Conservation (phyloP, 495 filamentous ascomycete species). For the Neurospora cerealis region DNA sequence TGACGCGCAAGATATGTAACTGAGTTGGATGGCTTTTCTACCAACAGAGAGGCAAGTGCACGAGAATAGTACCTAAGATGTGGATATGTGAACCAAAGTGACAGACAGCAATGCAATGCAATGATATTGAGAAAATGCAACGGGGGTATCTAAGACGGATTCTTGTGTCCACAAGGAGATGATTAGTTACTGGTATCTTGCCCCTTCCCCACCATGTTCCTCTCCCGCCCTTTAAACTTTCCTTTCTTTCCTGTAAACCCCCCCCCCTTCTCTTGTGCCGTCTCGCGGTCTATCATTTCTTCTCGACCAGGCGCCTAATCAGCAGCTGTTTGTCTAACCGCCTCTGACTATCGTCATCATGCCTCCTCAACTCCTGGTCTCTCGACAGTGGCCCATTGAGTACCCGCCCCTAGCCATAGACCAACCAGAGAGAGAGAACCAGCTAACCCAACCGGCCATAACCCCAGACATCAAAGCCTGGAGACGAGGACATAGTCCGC, state of each 20-base stretch:
- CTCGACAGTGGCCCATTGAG: neutral
- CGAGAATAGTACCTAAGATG: neutral
- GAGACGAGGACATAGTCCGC: neutral
- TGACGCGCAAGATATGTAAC: neutral
- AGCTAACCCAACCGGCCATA: neutral
- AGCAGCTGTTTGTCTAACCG: neutral
- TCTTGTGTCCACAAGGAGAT: neutral
- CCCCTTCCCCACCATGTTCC: neutral
- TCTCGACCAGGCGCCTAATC: neutral
- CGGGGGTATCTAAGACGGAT: neutral
- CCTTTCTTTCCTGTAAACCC: neutral
- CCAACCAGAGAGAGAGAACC: neutral
- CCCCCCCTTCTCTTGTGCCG: neutral
- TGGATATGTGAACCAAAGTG: neutral
- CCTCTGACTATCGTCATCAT: neutral
- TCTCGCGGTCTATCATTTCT: neutral
- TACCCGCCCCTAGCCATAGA: neutral
- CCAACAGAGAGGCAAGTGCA: neutral
- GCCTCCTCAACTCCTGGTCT: neutral
- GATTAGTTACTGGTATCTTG: neutral
- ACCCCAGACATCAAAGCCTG: neutral
- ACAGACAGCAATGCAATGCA: neutral
- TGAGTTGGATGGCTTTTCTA: neutral
- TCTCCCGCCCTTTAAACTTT: neutral
- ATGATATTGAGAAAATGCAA: neutral